These are phyloP conservation scores for Bipolaris oryzae DNA, from an alignment of 2,329 filamentous ascomycete species.

Conservation along the genomic window DNA sequence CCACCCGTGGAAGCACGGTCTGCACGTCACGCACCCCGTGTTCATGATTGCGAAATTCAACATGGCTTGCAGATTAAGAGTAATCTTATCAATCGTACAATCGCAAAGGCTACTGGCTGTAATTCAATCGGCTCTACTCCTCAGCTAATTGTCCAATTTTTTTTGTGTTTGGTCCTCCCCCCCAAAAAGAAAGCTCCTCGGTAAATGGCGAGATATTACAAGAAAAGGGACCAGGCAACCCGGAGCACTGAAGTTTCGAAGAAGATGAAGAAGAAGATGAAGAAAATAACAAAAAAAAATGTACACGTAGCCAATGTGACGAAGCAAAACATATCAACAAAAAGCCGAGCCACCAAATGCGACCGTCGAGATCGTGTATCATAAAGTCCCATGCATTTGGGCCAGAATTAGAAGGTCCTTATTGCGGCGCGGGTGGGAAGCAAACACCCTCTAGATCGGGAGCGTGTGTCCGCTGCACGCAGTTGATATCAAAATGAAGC, in stretches of 20 bases:
- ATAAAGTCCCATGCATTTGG: slow-evolving; percentile 24
- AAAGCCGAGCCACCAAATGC: slow-evolving; percentile 27
- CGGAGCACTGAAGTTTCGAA: neutral
- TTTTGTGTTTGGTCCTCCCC: neutral
- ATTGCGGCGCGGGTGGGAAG: slow-evolving; percentile 7
- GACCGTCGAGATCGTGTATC: slow-evolving; percentile 38
- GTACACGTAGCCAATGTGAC: slow-evolving; percentile 11
- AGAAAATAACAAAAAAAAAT: slow-evolving; percentile 3
- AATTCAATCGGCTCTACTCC: slow-evolving; percentile 5
- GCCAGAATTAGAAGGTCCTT: slow-evolving; percentile 25
- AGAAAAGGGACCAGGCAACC: slow-evolving; percentile 8
- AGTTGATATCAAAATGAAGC: slow-evolving; percentile 27
- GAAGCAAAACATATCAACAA: slow-evolving; percentile 26
- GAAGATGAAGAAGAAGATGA: neutral
- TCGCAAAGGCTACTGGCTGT: neutral
- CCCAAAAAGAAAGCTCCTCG: slow-evolving; percentile 7
- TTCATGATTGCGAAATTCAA: neutral
- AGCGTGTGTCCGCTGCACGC: slow-evolving; percentile 24
- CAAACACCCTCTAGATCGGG: slow-evolving; percentile 14
- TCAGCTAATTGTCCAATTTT: slow-evolving; percentile 5
- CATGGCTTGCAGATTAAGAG: neutral
- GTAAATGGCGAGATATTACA: slow-evolving; percentile 8
- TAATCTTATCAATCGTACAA: neutral
- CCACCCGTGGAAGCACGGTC: neutral
- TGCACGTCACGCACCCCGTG: neutral